Base-by-base conservation (phyloP, 2,329 filamentous ascomycete genomes). In the Fusarium sulawesiense region DNA sequence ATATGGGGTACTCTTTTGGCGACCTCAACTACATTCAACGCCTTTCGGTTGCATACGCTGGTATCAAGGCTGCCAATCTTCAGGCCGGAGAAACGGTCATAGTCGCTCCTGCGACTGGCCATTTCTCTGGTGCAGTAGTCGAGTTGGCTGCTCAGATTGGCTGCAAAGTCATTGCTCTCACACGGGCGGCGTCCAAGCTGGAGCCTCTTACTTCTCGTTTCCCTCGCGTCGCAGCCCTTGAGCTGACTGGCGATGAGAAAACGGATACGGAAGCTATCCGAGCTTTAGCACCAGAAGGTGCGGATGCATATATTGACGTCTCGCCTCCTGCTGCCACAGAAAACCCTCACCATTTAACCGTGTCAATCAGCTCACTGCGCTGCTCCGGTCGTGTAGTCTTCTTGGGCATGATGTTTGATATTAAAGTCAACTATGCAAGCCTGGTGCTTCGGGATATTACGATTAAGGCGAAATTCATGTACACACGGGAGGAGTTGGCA, bases 11-110 rank as follows among this genome's bases (percentile, higher is more conserved):
- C 25, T 65, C 69, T 1, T 70, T 44, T 23, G 56, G 55, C 3
- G 66, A 70, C 6, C 14, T 72, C 23, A 68, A 34, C 47, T 72
- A 72, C 18, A 68, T 72, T 1, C 56, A 72, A 9, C 62, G 69
- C 8, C 46, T 72, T 2, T 46, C 66, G 3, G 53, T 72, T 8
- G 69, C 66, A 4, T 68, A 72, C 7, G 66, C 69, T 0, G 59
- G 69, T 7, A n/a, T 72, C 7, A 59, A 18, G 2, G 47, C 66
- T 2, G 59, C 69, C 2, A 14, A 27, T 3, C 45, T 72, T 4
- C 54, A 21, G 8, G 29, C 50, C 1, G 70, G 70, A 1, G 61
- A 72, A 1, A 70, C 69, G 1, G 56, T 72, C 3, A 62, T 72
- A 18, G 66, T 60, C 1, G 70, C 68, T 0, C 66, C 69, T 3